phyloP scores from a whole-genome alignment of 139 green algal genomes.

The Coelastrella sp. region DNA sequence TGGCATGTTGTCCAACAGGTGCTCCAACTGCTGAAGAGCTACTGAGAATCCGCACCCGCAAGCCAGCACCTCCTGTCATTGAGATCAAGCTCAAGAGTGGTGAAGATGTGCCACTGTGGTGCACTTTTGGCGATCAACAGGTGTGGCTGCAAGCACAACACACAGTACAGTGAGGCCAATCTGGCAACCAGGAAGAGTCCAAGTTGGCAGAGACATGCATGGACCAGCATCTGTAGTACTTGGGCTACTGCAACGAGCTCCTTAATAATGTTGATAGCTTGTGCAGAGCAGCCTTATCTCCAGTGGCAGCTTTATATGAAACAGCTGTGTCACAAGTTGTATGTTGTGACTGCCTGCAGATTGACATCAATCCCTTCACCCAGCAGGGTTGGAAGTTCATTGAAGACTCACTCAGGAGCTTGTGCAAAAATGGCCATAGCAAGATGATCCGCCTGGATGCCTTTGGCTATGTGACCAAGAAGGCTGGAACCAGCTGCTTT shows the following conservation, averaged over 20 bases:
- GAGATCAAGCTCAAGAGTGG: conserved; percentile 54
- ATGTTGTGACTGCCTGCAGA: conserved; percentile 43
- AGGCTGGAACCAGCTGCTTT: conserved; percentile 62
- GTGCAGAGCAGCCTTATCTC: no score
- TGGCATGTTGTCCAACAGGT: conserved; percentile 9
- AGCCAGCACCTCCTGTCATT: conserved; percentile 56
- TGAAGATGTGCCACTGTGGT: conserved; percentile 54
- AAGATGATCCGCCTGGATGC: conserved; percentile 64
- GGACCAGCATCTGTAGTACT: no score
- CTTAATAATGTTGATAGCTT: no score
- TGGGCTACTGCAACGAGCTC: no score
- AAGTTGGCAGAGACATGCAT: no score
- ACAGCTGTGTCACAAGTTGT: no score
- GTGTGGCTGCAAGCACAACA: neutral
- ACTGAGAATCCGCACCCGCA: conserved; percentile 55
- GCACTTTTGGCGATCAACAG: conserved; percentile 61
- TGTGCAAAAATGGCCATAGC: conserved; percentile 44
- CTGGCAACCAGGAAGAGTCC: no score
- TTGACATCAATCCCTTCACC: conserved; percentile 65
- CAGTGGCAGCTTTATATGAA: no score
- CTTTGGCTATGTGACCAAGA: conserved; percentile 70
- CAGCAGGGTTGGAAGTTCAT: conserved; percentile 56
- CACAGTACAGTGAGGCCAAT: no score
- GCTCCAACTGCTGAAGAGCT: conserved; percentile 56
- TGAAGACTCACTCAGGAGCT: conserved; percentile 40